Conservation (phyloP, 2,329 filamentous ascomycete genomes). For the Apiospora aurea region DNA sequence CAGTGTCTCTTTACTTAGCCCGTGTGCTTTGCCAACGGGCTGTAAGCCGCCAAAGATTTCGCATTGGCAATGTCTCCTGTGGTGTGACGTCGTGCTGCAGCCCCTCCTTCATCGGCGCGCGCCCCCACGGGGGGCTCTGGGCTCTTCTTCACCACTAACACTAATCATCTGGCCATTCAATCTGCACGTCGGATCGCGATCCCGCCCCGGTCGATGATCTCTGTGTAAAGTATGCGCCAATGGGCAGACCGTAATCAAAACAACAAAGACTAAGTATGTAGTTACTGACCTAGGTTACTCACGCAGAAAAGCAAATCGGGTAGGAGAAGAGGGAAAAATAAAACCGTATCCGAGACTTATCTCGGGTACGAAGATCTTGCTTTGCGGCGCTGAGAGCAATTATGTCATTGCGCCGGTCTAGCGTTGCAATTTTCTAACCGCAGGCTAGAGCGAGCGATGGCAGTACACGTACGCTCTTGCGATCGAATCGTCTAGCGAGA, state of each 20-base stretch:
- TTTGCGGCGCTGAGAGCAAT: neutral
- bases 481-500: neutral
- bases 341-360: neutral
- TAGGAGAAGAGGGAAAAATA: neutral
- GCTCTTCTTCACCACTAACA: neutral
- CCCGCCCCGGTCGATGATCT: neutral
- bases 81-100: conserved; percentile 13
- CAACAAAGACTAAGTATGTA: neutral
- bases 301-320: neutral
- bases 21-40: too few relatives aligned
- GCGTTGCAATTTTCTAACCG: neutral
- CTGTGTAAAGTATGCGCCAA: neutral
- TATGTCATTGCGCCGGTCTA: conserved; percentile 15
- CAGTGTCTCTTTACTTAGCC: too few relatives aligned
- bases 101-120: neutral
- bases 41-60: too few relatives aligned
- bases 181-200: neutral
- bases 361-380: neutral
- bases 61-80: neutral
- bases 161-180: neutral
- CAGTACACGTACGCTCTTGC: neutral
- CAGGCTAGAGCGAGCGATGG: neutral
- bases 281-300: neutral
- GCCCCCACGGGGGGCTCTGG: neutral
- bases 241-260: too few relatives aligned